These are phyloP conservation scores for Hanseniaspora clermontiae DNA, from an alignment of 805 yeast genomes.

Conservation along the genomic window DNA sequence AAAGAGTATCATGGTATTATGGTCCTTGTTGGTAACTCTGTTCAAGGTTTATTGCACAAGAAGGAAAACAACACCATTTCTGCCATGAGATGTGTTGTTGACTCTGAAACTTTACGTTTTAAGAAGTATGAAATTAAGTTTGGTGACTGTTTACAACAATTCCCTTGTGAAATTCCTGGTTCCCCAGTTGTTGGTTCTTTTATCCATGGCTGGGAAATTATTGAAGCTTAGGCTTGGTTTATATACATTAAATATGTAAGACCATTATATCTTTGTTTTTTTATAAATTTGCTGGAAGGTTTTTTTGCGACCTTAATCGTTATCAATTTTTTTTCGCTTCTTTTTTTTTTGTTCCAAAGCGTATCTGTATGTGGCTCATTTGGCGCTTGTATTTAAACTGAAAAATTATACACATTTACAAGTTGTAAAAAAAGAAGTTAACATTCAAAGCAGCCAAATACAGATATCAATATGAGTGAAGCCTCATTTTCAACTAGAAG, in stretches of 20 bases:
- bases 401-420: not conserved
- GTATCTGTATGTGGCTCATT: not conserved
- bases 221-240: slow-evolving; percentile 19
- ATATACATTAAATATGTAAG: not conserved
- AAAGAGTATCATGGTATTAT: slow-evolving; percentile 23
- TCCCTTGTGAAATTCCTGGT: slow-evolving; percentile 20
- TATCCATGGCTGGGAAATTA: slow-evolving; percentile 24
- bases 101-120: slow-evolving; percentile 16
- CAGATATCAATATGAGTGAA: not conserved
- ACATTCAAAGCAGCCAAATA: not conserved
- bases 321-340: not conserved
- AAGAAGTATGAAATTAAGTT: slow-evolving; percentile 17
- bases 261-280: not conserved
- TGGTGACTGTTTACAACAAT: slow-evolving; percentile 22
- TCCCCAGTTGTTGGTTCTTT: slow-evolving; percentile 19
- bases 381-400: not conserved
- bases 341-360: no score
- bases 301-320: not conserved
- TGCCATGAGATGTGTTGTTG: slow-evolving; percentile 20
- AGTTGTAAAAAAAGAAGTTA: not conserved
- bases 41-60: slow-evolving; percentile 26
- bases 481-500: slow-evolving; percentile 33
- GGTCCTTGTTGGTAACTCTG: slow-evolving; percentile 25
- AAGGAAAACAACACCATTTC: slow-evolving; percentile 20
- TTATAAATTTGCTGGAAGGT: not conserved